Evolutionary conservation across 2,329 filamentous ascomycete genomes (phyloP).

Genomic region (Stylonectria norvegica): DNA sequence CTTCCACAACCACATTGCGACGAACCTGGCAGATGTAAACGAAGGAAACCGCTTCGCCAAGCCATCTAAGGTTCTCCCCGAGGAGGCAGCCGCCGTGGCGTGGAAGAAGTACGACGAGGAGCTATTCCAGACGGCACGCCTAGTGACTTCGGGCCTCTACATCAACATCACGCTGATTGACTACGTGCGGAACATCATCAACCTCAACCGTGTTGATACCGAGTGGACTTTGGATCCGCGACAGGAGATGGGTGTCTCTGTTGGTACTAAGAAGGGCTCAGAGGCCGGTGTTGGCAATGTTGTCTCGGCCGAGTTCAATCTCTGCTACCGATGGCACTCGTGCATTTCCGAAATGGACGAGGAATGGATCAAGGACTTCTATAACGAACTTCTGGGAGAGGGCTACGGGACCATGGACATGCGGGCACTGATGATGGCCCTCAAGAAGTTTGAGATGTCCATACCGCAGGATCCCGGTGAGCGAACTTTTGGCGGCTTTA

Average conservation of each 20-base stretch:
- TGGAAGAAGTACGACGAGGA: conserved; percentile 74
- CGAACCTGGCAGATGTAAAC: conserved; percentile 79
- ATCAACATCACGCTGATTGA: conserved; percentile 76
- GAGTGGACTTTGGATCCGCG: conserved; percentile 81
- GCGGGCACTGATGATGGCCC: conserved; percentile 58
- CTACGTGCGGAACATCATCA: conserved; percentile 75
- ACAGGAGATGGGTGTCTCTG: conserved; percentile 58
- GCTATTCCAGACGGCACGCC: conserved; percentile 72
- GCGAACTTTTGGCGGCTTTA: conserved; percentile 64
- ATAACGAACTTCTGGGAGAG: conserved; percentile 54
- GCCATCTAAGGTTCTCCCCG: conserved; percentile 48
- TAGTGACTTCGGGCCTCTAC: conserved; percentile 72
- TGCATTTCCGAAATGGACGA: conserved; percentile 73
- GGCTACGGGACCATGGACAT: conserved; percentile 56
- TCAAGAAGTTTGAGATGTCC: conserved; percentile 59
- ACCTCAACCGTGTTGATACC: conserved; percentile 55
- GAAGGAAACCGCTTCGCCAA: conserved; percentile 74
- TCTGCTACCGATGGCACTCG: conserved; percentile 86
- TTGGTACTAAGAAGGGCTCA: conserved; percentile 53
- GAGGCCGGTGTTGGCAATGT: conserved; percentile 75
- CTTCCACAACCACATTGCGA: conserved; percentile 84
- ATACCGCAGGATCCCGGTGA: conserved; percentile 65
- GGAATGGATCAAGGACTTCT: conserved; percentile 72
- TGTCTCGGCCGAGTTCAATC: conserved; percentile 84
- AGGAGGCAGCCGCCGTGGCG: conserved; percentile 47